Percentiles rank a stretch among this genome's conserved stretches.
Evolutionary conservation across 768 basidiomycete species (phyloP).

Genomic region (Tricholoma terreum): DNA sequence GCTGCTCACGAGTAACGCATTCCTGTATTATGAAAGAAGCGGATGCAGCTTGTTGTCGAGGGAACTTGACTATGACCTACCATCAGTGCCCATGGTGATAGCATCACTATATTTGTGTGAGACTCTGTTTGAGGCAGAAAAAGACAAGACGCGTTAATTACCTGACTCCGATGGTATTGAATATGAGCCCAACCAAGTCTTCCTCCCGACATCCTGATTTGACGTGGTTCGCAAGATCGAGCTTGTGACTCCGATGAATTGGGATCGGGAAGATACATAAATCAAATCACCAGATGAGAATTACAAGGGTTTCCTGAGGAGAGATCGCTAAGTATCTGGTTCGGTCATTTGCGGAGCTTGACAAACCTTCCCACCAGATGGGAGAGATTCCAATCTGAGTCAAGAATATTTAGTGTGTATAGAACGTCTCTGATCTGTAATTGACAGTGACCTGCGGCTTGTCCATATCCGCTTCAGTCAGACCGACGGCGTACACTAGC

Average conservation of each 20-base stretch:
- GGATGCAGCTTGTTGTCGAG: background rate
- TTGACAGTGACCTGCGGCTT: constrained; percentile 65
- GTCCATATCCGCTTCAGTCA: constrained; percentile 77
- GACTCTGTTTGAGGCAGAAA: background rate
- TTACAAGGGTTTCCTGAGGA: constrained; percentile 80
- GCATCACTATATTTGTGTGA: constrained; percentile 55
- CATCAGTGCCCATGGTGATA: constrained; percentile 88
- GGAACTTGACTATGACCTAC: constrained; percentile 34
- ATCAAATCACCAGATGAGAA: constrained; percentile 59
- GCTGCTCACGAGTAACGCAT: constrained; percentile 83
- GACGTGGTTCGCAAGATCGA: constrained; percentile 74
- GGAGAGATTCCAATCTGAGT: constrained; percentile 81
- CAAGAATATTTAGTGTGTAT: constrained; percentile 5
- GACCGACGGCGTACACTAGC: constrained; percentile 76
- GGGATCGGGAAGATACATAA: background rate
- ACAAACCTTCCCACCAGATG: constrained; percentile 88
- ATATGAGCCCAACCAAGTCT: constrained; percentile 76
- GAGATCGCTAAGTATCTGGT: background rate
- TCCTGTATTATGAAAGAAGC: constrained; percentile 39
- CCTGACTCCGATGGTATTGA: constrained; percentile 87
- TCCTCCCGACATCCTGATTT: constrained; percentile 83
- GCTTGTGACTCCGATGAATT: constrained; percentile 34
- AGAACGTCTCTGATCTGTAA: background rate
- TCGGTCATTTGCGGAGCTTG: constrained; percentile 2
- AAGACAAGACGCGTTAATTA: constrained; percentile 23